Evolutionary conservation across 139 green algal genomes (phyloP), one percentile per base, ranked within the genome.

Genomic region (Chara braunii): DNA sequence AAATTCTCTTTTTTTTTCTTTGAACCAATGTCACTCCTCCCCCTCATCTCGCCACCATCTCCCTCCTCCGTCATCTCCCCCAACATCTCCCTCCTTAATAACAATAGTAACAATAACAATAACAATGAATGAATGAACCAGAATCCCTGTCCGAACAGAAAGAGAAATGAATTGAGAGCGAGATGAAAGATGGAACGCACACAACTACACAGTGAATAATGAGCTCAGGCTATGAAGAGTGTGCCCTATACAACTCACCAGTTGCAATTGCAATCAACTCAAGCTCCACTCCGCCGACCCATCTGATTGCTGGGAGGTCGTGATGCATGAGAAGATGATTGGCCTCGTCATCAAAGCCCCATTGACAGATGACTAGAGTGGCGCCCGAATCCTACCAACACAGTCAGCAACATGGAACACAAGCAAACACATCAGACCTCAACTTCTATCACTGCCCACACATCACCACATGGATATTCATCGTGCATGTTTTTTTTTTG

Each of bases 311-410:
- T 2, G 91, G 91, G 59, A 96, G 80, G 1, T 89, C 71, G 28
- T 91, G 56, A 65, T 95, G 85, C 86, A 96, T 91, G 43, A 99
- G 86, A 74, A 98, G 79, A 80, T 97, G 91, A 77, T 99, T 99
- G 35, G 94, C 94, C 82, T 99, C 94, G 66, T 99, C 94, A 72
- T 99, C 94, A 74, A 99, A 99, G 43, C 94, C 92, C 93, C 93
- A 99, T 78, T 99, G 92, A 50, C 90, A 97, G 56, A 97, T 90
- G 42, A 97, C 81, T 6, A 97, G 80, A 5, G 72, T 87, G 1
- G 90, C 90, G 24, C 88, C 86, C 26, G 70, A 78, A 51, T 84
- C 36, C 68, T 77, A 61, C 11, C 0, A 12, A 48, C 18, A 18
- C 40, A 18, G 40, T 48, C 40, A 48, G 40, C 40, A 18, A 18